These are phyloP conservation scores for Pulveroboletus frians DNA, from an alignment of 768 basidiomycete species.

Conservation along the genomic window DNA sequence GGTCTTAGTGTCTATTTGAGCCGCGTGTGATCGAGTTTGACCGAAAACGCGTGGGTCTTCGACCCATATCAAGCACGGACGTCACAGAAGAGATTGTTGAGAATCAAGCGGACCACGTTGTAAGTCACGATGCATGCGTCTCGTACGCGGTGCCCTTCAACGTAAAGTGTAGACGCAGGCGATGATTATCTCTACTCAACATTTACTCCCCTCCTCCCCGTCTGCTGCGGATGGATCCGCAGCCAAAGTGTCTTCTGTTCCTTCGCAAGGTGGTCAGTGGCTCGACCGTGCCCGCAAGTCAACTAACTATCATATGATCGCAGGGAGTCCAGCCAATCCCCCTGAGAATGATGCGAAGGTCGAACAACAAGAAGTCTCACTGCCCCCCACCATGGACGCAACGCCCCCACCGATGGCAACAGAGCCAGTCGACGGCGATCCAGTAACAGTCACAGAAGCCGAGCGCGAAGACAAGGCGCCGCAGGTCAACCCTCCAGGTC, in stretches of 20 bases:
- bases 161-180: slow-evolving; percentile 64
- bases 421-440: slow-evolving; percentile 24
- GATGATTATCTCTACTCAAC: slow-evolving; percentile 87
- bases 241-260: slow-evolving; percentile 20
- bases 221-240: slow-evolving; percentile 24
- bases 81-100: slow-evolving; percentile 74
- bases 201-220: slow-evolving; percentile 51
- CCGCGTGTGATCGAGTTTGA: slow-evolving; percentile 91
- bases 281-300: not conserved
- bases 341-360: slow-evolving; percentile 27
- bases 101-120: slow-evolving; percentile 48
- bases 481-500: slow-evolving; percentile 25
- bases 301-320: not conserved
- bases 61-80: slow-evolving; percentile 46
- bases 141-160: slow-evolving; percentile 3
- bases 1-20: slow-evolving; percentile 78
- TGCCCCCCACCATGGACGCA: slow-evolving; percentile 30
- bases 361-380: slow-evolving; percentile 32
- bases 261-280: slow-evolving; percentile 26
- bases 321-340: slow-evolving; percentile 22
- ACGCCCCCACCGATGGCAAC: slow-evolving; percentile 25
- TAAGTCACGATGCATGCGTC: slow-evolving; percentile 25
- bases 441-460: slow-evolving; percentile 44
- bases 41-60: slow-evolving; percentile 53
- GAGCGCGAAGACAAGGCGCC: slow-evolving; percentile 38